Conservation (phyloP, 305 asterid genomes). For the Fraxinus albicans region DNA sequence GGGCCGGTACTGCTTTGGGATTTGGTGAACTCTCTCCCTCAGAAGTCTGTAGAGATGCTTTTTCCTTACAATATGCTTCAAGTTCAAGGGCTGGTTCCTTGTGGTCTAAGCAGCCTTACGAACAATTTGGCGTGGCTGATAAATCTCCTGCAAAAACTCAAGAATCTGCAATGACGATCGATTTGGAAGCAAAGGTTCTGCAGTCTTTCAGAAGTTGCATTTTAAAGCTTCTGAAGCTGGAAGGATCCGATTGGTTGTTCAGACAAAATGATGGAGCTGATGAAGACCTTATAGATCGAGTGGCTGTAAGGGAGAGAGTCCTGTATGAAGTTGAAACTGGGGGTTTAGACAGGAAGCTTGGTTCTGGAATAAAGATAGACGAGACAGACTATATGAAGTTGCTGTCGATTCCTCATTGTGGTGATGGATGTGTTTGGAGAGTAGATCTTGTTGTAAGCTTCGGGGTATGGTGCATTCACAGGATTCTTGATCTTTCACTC, state of each 20-base stretch:
- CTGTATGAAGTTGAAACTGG: conserved; percentile 65
- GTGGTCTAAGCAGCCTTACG: conserved; percentile 87
- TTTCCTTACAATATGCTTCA: conserved; percentile 52
- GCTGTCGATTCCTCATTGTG: conserved; percentile 81
- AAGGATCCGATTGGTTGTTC: conserved; percentile 91
- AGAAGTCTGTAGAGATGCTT: conserved; percentile 57
- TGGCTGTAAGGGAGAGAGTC: conserved; percentile 82
- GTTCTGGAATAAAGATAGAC: conserved; percentile 38
- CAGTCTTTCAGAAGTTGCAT: conserved; percentile 83
- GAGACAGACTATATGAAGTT: conserved; percentile 60
- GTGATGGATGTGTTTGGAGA: conserved; percentile 90
- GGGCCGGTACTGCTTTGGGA: conserved; percentile 55
- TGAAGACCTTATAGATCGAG: conserved; percentile 89
- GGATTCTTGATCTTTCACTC: conserved; percentile 87
- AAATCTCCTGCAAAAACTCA: conserved; percentile 41
- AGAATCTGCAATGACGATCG: conserved; percentile 47
- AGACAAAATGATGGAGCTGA: conserved; percentile 88
- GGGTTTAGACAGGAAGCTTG: conserved; percentile 45
- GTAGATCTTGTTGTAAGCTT: conserved; percentile 79
- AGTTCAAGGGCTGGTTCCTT: conserved; percentile 56
- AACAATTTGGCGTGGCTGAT: conserved; percentile 89
- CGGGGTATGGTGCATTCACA: conserved; percentile 97
- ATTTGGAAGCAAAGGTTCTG: conserved; percentile 74
- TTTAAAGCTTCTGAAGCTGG: conserved; percentile 75
- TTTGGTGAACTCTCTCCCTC: conserved; percentile 52